phyloP scores from a whole-genome alignment of 2,329 filamentous ascomycete species.

The Apiospora saccharicola region DNA sequence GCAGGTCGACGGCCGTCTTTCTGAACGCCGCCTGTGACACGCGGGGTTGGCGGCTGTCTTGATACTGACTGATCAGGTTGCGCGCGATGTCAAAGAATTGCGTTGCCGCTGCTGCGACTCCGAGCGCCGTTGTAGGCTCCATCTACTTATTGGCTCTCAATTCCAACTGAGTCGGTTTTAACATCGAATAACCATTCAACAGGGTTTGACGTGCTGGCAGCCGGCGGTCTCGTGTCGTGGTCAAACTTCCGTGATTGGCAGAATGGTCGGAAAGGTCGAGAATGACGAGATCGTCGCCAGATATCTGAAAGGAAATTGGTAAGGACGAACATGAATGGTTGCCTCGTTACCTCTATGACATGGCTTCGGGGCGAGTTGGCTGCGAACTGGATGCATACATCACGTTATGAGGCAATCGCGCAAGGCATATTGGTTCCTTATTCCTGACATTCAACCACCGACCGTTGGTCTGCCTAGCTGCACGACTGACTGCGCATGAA shows the following conservation, averaged over 20 bases:
- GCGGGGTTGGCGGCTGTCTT: background rate
- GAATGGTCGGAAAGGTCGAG: background rate
- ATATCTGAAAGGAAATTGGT: background rate
- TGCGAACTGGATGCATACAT: background rate
- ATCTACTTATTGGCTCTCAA: background rate
- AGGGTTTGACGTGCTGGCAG: background rate
- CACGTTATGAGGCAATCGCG: background rate
- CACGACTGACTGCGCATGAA: background rate
- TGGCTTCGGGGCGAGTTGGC: background rate
- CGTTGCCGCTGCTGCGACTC: background rate
- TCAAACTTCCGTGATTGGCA: background rate
- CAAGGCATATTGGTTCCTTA: background rate
- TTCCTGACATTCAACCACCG: background rate
- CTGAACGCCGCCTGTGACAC: background rate
- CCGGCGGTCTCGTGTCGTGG: no score
- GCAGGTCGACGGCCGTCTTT: background rate
- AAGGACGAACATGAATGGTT: background rate
- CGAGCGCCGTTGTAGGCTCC: background rate
- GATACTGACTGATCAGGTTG: background rate
- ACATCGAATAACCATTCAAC: background rate
- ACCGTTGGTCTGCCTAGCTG: background rate
- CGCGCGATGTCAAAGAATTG: constrained; percentile 11
- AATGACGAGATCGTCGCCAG: background rate
- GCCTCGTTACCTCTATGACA: background rate
- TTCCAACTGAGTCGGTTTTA: no score